Base-by-base conservation (phyloP, 2,329 filamentous ascomycete genomes). In the Whalleya microplaca region DNA sequence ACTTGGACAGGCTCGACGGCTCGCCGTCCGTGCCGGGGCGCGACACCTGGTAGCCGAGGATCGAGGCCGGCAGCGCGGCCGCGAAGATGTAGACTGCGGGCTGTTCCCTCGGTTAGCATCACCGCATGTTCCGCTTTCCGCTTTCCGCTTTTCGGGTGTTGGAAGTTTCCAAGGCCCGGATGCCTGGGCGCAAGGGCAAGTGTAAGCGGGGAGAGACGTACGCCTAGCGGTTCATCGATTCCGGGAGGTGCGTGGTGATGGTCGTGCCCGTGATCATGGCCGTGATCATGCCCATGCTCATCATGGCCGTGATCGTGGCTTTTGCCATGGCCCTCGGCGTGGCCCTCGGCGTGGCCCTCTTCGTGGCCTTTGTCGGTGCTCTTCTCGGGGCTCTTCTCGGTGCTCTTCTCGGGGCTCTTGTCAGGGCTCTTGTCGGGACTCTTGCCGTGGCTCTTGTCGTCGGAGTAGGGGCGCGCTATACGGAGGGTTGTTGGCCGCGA, bases 151-250 rank as follows among this genome's bases (percentile, higher is more conserved):
- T n/a, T n/a, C n/a, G n/a, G n/a, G n/a, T n/a, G n/a, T n/a, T n/a
- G n/a, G n/a, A n/a, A n/a, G n/a, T n/a, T n/a, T n/a, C n/a, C n/a
- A n/a, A n/a, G n/a, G n/a, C n/a, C n/a, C n/a, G n/a, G n/a, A n/a
- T n/a, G n/a, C n/a, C n/a, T n/a, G n/a, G n/a, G n/a, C n/a, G n/a
- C n/a, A 20, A 20, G 9, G 44, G n/a, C 29, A n/a, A 20, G 42
- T 48, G 23, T n/a, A 23, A 32, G 23, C 21, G 3, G 10, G 20
- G 9, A 9, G 43, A 32, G 56, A 77, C 82, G 57, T 84, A 86
- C 84, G 65, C 83, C 83, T 66, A 85, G 76, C 56, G 77, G 75
- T 73, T 86, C 84, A 64, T 80, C 78, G 58, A 78, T 75, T 37
- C 69, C 58, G 51, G 69, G 76, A 56, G 76, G 55, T 68, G 71